phyloP scores from a whole-genome alignment of 2,329 filamentous ascomycete species.

The Stachybotrys elegans region DNA sequence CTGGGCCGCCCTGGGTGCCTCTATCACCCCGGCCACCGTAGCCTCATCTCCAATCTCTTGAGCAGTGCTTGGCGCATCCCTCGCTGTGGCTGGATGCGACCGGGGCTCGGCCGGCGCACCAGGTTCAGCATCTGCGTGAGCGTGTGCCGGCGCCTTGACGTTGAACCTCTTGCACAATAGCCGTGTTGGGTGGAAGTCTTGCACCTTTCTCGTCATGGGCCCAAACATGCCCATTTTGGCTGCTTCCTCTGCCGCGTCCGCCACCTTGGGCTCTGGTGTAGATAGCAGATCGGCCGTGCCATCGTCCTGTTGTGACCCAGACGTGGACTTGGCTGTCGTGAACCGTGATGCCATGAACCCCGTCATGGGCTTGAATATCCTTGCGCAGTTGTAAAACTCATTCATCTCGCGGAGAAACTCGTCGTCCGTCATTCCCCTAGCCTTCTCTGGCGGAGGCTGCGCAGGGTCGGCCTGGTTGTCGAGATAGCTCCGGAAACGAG shows the following conservation, averaged over 20 bases:
- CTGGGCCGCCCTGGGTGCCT: constrained; percentile 9
- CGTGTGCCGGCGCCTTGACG: constrained; percentile 69
- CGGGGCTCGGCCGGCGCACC: constrained; percentile 17
- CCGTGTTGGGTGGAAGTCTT: constrained; percentile 73
- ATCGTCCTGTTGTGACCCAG: constrained; percentile 18
- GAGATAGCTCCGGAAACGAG: constrained; percentile 77
- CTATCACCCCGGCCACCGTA: constrained; percentile 1
- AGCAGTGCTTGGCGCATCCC: no score
- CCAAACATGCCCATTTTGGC: constrained; percentile 93
- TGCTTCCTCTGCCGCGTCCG: constrained; percentile 77
- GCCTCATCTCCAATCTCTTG: no score
- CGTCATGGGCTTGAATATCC: constrained; percentile 85
- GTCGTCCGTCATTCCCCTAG: constrained; percentile 46
- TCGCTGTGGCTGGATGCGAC: constrained; percentile 5
- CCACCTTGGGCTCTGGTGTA: constrained; percentile 25
- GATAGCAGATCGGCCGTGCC: constrained; percentile 19
- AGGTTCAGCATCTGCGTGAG: constrained; percentile 45
- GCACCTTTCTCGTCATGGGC: constrained; percentile 67
- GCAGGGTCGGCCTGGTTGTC: constrained; percentile 58
- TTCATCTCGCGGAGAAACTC: constrained; percentile 76
- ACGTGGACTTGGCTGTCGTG: constrained; percentile 59
- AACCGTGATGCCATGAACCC: constrained; percentile 93
- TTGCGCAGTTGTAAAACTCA: constrained; percentile 63
- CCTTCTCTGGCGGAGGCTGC: constrained; percentile 45
- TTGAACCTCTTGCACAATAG: constrained; percentile 94